Evolutionary conservation across 2,329 filamentous ascomycete genomes (phyloP).

Genomic region (Cercospora sojina): DNA sequence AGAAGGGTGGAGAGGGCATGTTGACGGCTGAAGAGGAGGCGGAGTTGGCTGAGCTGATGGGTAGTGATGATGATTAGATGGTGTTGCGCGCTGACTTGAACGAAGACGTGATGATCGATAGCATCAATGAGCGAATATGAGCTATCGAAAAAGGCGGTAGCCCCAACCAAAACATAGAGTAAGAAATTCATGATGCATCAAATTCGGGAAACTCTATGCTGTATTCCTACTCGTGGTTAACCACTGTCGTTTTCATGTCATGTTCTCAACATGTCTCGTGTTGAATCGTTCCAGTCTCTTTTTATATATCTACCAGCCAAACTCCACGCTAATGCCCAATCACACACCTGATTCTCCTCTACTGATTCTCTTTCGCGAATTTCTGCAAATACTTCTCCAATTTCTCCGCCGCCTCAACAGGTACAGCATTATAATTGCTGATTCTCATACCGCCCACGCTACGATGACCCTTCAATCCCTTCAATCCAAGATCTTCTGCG

Average conservation of each 20-base stretch:
- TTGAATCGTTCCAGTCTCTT: conserved; percentile 8
- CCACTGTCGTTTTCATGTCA: neutral
- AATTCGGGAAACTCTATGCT: neutral
- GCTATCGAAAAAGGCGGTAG: no score
- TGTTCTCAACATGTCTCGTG: neutral
- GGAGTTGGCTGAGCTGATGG: conserved; percentile 89
- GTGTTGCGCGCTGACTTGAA: neutral
- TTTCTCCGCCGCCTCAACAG: conserved; percentile 65
- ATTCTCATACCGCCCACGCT: conserved; percentile 82
- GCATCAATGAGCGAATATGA: neutral
- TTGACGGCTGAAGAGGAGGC: conserved; percentile 89
- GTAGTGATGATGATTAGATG: conserved; percentile 57
- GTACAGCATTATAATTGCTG: conserved; percentile 85
- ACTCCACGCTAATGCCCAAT: conserved; percentile 14
- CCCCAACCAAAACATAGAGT: neutral
- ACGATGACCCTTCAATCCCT: conserved; percentile 85
- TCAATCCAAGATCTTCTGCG: conserved; percentile 65
- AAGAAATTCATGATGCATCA: neutral
- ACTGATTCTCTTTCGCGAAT: conserved; percentile 45
- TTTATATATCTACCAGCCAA: neutral
- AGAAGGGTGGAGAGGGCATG: conserved; percentile 50
- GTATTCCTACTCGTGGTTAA: neutral
- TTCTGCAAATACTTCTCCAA: conserved; percentile 65
- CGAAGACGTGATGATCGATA: neutral
- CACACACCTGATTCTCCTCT: neutral